Evolutionary conservation across 306 rosid species (phyloP), one percentile per base, ranked within the genome.

Genomic region (Pachyrhizus erosus): DNA sequence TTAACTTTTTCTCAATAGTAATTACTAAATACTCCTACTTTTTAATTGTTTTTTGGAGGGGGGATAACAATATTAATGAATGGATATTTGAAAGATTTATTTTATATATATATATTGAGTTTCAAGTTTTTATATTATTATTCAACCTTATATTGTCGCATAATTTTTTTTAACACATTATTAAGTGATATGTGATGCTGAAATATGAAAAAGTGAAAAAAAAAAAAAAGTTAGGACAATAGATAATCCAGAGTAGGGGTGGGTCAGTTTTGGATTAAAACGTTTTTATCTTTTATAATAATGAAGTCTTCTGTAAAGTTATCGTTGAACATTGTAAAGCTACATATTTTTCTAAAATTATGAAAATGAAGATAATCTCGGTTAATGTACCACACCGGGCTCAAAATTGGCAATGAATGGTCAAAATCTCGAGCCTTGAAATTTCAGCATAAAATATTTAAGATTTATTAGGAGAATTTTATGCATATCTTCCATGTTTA

Each of bases 401-500:
- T 62, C 88, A 78, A 60, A 54, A 13, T 61, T 84, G 77, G 76
- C 85, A 78, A 85, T 84, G 91, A 85, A 89, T 77, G 86, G 94
- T 88, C 88, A 88, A 88, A 69, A 85, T 62, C 85, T 80, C 54
- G 79, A 83, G 73, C 86, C 67, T 75, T 37, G 85, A 80, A 89
- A 67, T 37, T 85, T 89, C 91, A 77, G 69, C 75, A 77, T 77
- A 17, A 75, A 73, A 52, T 42, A 68, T 24, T 26, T 37, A 21
- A 43, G 73, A 49, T 24, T 57, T 31, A 45, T 34, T 54, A 5
- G 26, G 57, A 77, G 43, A 60, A 51, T 73, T 77, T 52, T 21
- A 77, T 57, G 21, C 49, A 54, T 24, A 55, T 60, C 61, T 78
- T 64, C 34, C 77, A 80, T 12, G 33, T 61, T 57, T 55, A 66